Evolutionary conservation across 2,329 filamentous ascomycete species (phyloP).

Genomic region (Fragosphaeria purpurea): DNA sequence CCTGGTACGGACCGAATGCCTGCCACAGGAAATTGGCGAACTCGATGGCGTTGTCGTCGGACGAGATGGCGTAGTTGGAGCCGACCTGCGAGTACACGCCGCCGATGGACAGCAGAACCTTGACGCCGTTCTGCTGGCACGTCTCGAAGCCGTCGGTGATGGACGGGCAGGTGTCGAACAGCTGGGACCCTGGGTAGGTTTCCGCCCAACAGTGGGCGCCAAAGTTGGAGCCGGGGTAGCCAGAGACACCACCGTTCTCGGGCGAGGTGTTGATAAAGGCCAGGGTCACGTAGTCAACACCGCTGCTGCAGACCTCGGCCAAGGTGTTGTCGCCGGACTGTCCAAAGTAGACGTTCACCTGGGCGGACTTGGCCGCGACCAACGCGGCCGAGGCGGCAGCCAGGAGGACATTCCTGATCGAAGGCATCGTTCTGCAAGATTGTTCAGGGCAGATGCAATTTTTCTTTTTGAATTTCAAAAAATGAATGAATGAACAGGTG

Average conservation of each 20-base stretch:
- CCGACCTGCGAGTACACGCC: slow-evolving; percentile 27
- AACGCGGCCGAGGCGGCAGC: slow-evolving; percentile 16
- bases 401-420: slow-evolving; percentile 17
- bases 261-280: slow-evolving; percentile 30
- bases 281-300: slow-evolving; percentile 30
- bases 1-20: slow-evolving; percentile 26
- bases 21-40: slow-evolving; percentile 29
- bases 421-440: slow-evolving; percentile 5
- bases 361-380: slow-evolving; percentile 13
- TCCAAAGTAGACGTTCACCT: slow-evolving; percentile 24
- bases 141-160: slow-evolving; percentile 26
- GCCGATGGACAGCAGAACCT: slow-evolving; percentile 54
- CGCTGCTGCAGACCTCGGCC: slow-evolving; percentile 21
- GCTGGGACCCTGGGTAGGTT: slow-evolving; percentile 21
- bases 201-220: slow-evolving; percentile 25
- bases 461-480: not conserved
- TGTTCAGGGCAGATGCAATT: not conserved
- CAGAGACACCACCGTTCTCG: slow-evolving; percentile 22
- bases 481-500: not conserved
- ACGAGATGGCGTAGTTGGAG: slow-evolving; percentile 26
- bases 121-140: slow-evolving; percentile 51
- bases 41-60: slow-evolving; percentile 17
- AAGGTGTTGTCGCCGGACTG: slow-evolving; percentile 19
- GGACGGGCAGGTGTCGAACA: slow-evolving; percentile 23
- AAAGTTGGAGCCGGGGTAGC: slow-evolving; percentile 30